Conservation (phyloP, 495 filamentous ascomycete species). For the Penicillium parvum region DNA sequence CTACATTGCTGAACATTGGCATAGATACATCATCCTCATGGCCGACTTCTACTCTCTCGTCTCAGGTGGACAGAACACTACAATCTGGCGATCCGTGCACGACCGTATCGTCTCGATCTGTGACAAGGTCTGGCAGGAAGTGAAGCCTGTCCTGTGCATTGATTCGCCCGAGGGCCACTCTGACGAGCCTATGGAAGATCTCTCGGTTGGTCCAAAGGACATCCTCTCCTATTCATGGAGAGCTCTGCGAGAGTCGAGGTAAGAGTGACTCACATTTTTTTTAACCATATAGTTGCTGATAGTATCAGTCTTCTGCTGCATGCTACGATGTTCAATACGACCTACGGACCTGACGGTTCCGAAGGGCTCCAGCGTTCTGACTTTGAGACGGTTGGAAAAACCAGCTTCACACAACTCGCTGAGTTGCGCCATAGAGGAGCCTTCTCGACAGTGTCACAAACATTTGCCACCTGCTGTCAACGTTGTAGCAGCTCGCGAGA, state of each 20-base stretch:
- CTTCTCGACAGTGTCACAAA: slow-evolving; percentile 87
- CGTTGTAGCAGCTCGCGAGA: slow-evolving; percentile 51
- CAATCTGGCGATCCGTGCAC: slow-evolving; percentile 45
- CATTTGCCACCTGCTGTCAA: slow-evolving; percentile 73
- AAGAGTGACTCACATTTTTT: slow-evolving; percentile 9
- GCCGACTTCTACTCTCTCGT: slow-evolving; percentile 36
- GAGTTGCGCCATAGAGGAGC: slow-evolving; percentile 86
- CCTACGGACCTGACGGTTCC: slow-evolving; percentile 33
- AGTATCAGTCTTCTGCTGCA: slow-evolving; percentile 54
- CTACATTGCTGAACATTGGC: background rate
- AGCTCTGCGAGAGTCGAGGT: slow-evolving; percentile 88
- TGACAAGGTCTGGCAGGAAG: slow-evolving; percentile 64
- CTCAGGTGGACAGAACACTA: slow-evolving; percentile 12
- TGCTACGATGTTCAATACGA: slow-evolving; percentile 33
- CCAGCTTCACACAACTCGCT: slow-evolving; percentile 76
- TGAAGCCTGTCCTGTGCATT: slow-evolving; percentile 73
- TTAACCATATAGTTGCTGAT: slow-evolving; percentile 4
- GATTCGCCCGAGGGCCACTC: slow-evolving; percentile 89
- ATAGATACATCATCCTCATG: slow-evolving; percentile 42
- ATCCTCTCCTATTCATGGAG: slow-evolving; percentile 90
- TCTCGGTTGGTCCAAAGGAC: slow-evolving; percentile 71
- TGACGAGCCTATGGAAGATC: slow-evolving; percentile 66
- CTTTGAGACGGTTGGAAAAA: slow-evolving; percentile 54
- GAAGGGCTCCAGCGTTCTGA: slow-evolving; percentile 33
- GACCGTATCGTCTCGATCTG: slow-evolving; percentile 53